A percentile compares a stretch with the other conserved stretches of the same genome.
Conservation (phyloP, 78 protist genomes). For the Cavenderia fasciculata region DNA sequence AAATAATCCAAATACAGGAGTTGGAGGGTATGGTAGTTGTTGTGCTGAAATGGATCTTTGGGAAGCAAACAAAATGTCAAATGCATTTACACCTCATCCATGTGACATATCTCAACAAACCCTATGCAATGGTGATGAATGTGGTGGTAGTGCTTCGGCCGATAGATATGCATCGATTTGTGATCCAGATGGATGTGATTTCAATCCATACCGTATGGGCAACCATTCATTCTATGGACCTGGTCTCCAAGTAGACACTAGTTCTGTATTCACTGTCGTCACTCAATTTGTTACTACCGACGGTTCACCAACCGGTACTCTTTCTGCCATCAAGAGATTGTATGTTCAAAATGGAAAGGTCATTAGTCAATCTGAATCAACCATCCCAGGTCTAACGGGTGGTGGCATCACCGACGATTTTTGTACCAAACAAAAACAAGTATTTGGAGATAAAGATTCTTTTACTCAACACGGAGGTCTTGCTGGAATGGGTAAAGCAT, state of each 20-base stretch:
- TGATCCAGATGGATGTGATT: conserved; percentile 87
- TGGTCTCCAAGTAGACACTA: conserved; percentile 71
- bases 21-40: conserved; percentile 75
- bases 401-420: conserved; percentile 55
- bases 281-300: conserved; percentile 86
- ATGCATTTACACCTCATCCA: conserved; percentile 84
- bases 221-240: conserved; percentile 69
- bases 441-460: conserved; percentile 55
- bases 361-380: conserved; percentile 18
- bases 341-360: conserved; percentile 80
- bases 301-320: conserved; percentile 72
- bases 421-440: conserved; percentile 48
- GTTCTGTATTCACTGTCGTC: conserved; percentile 72
- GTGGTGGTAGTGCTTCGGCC: conserved; percentile 48
- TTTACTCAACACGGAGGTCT: conserved; percentile 85
- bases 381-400: conserved; percentile 11
- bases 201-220: conserved; percentile 83
- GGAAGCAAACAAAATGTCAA: conserved; percentile 83
- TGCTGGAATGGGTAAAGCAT: conserved; percentile 73
- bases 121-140: conserved; percentile 34
- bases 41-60: conserved; percentile 88
- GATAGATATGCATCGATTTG: conserved; percentile 76
- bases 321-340: conserved; percentile 75
- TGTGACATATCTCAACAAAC: conserved; percentile 26
- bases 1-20: conserved; percentile 56